phyloP scores from a whole-genome alignment of 768 basidiomycete genomes.

The Nidula microcarpa region DNA sequence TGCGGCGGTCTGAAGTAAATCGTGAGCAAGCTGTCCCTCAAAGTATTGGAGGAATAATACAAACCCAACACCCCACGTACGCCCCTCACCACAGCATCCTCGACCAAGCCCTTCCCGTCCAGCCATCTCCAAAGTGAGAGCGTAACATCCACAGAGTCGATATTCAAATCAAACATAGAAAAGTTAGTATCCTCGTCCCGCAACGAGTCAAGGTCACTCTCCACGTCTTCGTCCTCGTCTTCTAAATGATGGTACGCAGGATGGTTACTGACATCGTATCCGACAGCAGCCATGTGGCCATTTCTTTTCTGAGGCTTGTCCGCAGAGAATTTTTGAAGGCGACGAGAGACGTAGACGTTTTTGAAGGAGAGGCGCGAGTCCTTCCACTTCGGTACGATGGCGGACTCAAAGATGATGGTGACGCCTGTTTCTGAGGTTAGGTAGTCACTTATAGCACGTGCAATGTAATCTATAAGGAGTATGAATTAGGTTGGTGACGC shows the following conservation, averaged over 20 bases:
- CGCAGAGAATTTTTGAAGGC: slow-evolving; percentile 38
- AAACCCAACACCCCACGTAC: slow-evolving; percentile 90
- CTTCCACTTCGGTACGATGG: slow-evolving; percentile 97
- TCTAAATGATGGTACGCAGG: slow-evolving; percentile 59
- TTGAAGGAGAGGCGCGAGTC: slow-evolving; percentile 95
- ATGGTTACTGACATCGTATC: slow-evolving; percentile 77
- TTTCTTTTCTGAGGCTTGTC: slow-evolving; percentile 15
- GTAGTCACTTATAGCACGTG: slow-evolving; percentile 86
- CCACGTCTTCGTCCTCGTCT: slow-evolving; percentile 67
- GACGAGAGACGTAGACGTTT: slow-evolving; percentile 90
- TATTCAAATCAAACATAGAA: slow-evolving; percentile 89
- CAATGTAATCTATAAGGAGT: slow-evolving; percentile 65
- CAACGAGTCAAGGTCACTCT: slow-evolving; percentile 30
- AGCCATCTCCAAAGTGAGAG: slow-evolving; percentile 90
- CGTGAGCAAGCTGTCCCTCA: neutral
- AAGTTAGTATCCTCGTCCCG: slow-evolving; percentile 65
- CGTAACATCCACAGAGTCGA: slow-evolving; percentile 95
- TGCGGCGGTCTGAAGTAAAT: slow-evolving; percentile 70
- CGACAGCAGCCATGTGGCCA: slow-evolving; percentile 56
- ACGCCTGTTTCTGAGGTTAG: slow-evolving; percentile 92
- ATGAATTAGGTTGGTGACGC: neutral
- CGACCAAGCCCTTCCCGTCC: slow-evolving; percentile 90
- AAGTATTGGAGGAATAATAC: slow-evolving; percentile 14
- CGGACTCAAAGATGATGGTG: slow-evolving; percentile 94
- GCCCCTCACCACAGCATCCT: slow-evolving; percentile 89